These are phyloP conservation scores for Lasiosphaeria ovina DNA, from an alignment of 495 filamentous ascomycete genomes.

Conservation along the genomic window DNA sequence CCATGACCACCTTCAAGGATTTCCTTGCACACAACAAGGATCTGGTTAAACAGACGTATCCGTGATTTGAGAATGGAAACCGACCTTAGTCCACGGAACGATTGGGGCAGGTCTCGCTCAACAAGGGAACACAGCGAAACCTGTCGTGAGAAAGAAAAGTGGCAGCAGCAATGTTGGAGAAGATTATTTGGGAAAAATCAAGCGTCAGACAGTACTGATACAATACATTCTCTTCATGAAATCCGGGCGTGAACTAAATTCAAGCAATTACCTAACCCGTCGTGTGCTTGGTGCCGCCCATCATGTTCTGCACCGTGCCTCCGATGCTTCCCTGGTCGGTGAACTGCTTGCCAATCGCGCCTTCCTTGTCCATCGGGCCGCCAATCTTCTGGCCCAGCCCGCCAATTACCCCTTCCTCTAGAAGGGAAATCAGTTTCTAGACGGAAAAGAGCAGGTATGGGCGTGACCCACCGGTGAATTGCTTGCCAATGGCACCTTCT, in stretches of 20 bases:
- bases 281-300: constrained; percentile 28
- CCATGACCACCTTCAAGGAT: constrained; percentile 34
- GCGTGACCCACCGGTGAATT: constrained; percentile 32
- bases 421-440: neutral
- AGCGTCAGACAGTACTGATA: too few species aligned
- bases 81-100: too few species aligned
- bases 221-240: too few species aligned
- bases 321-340: constrained; percentile 47
- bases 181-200: too few species aligned
- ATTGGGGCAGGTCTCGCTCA: too few species aligned
- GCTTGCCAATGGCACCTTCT: constrained; percentile 36
- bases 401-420: constrained; percentile 51
- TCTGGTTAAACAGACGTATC: constrained; percentile 24
- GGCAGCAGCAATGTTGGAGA: too few species aligned
- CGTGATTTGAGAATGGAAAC: constrained; percentile 18
- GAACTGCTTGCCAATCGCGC: constrained; percentile 50
- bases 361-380: constrained; percentile 51
- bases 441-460: neutral
- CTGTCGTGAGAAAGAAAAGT: too few species aligned
- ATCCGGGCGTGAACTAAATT: neutral
- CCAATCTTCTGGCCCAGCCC: constrained; percentile 51
- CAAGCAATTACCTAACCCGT: constrained; percentile 2
- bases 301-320: constrained; percentile 40
- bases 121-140: too few species aligned
- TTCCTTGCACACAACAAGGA: constrained; percentile 41